Evolutionary conservation across 2,329 filamentous ascomycete species (phyloP).

Genomic region (Alternaria tenuissima): DNA sequence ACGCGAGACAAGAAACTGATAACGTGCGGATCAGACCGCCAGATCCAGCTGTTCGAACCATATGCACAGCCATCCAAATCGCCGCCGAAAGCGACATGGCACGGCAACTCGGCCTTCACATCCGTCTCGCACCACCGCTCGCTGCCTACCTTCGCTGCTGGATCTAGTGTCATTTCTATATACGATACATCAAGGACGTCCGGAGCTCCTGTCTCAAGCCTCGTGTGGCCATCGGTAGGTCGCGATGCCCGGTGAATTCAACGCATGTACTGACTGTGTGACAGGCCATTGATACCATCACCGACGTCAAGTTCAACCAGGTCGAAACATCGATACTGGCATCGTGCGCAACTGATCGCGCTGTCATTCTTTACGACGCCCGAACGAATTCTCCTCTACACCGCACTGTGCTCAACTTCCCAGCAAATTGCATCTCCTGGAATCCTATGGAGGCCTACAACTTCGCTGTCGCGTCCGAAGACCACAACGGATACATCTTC

Average conservation of each 20-base stretch:
- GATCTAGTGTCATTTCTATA: conserved; percentile 80
- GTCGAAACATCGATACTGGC: conserved; percentile 91
- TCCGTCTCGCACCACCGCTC: conserved; percentile 83
- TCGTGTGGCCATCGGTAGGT: conserved; percentile 77
- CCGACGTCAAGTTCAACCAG: conserved; percentile 86
- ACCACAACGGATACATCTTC: conserved; percentile 92
- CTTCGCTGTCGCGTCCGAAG: conserved; percentile 90
- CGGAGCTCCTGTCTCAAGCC: conserved; percentile 77
- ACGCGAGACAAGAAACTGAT: conserved; percentile 84
- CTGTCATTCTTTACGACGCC: conserved; percentile 89
- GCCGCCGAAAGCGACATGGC: conserved; percentile 82
- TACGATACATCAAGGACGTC: conserved; percentile 87
- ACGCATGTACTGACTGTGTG: conserved; percentile 2
- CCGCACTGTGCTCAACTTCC: conserved; percentile 81
- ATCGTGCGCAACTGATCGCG: conserved; percentile 84
- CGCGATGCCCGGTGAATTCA: neutral
- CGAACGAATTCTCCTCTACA: conserved; percentile 84
- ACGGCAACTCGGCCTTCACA: conserved; percentile 84
- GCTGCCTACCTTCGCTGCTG: conserved; percentile 79
- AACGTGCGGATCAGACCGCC: conserved; percentile 84
- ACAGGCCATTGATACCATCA: conserved; percentile 80
- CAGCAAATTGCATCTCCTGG: conserved; percentile 94
- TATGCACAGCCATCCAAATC: conserved; percentile 75
- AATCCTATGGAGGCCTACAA: conserved; percentile 98
- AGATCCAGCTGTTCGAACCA: conserved; percentile 90